Percentiles rank a stretch among this genome's conserved stretches.
phyloP scores from a whole-genome alignment of 805 yeast genomes.

The Brettanomyces sp. region DNA sequence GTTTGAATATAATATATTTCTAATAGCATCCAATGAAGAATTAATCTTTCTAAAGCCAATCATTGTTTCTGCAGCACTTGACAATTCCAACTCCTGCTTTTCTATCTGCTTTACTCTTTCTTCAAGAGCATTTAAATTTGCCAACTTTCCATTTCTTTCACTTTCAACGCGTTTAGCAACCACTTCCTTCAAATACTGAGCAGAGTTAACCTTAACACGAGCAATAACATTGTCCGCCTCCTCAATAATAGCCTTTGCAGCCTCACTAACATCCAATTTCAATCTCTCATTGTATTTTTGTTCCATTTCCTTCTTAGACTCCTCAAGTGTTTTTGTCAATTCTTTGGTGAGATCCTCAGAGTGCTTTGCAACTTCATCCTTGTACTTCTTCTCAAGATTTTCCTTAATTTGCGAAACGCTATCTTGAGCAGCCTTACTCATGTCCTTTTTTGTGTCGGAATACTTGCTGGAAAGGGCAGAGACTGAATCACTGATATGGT shows the following conservation, averaged over 20 bases:
- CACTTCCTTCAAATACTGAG: slow-evolving; percentile 53
- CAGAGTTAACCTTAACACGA: slow-evolving; percentile 57
- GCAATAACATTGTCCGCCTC: slow-evolving; percentile 70
- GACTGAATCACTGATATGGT: slow-evolving; percentile 14
- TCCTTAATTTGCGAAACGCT: slow-evolving; percentile 3
- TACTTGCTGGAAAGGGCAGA: slow-evolving; percentile 15
- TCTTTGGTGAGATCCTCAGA: slow-evolving; percentile 50
- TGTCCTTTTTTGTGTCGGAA: slow-evolving; percentile 16
- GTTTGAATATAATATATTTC: slow-evolving; percentile 27
- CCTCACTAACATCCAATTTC: slow-evolving; percentile 54
- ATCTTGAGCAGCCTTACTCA: slow-evolving; percentile 17
- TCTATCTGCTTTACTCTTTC: slow-evolving; percentile 47
- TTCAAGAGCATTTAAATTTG: slow-evolving; percentile 54
- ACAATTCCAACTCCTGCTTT: slow-evolving; percentile 35
- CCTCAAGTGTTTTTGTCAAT: slow-evolving; percentile 51
- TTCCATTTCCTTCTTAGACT: slow-evolving; percentile 53
- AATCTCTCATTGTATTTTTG: slow-evolving; percentile 50
- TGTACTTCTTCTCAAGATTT: slow-evolving; percentile 17
- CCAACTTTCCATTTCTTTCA: slow-evolving; percentile 74
- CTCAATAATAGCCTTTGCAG: slow-evolving; percentile 52
- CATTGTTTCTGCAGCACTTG: slow-evolving; percentile 32
- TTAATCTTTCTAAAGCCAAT: slow-evolving; percentile 33
- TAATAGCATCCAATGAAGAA: slow-evolving; percentile 33
- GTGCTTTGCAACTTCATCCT: slow-evolving; percentile 22
- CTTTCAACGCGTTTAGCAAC: slow-evolving; percentile 51